Evolutionary conservation across 2,329 filamentous ascomycete genomes (phyloP).

Genomic region (Monilinia polystroma): DNA sequence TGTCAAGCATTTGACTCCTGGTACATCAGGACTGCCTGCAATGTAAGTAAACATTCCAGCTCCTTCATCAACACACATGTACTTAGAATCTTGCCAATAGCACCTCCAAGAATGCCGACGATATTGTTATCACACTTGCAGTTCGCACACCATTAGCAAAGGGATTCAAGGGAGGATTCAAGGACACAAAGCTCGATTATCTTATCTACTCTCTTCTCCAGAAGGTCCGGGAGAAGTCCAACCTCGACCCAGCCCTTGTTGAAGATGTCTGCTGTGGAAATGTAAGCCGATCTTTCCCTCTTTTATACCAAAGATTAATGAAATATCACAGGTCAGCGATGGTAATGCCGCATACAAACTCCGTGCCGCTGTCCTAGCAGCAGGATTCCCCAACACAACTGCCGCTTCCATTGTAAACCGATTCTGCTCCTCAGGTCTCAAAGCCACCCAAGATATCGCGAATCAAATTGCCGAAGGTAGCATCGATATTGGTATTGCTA

Average conservation of each 20-base stretch:
- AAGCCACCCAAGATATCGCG: constrained; percentile 92
- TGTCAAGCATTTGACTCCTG: constrained; percentile 79
- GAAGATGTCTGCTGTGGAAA: constrained; percentile 94
- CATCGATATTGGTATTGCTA: constrained; percentile 83
- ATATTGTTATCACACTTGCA: constrained; percentile 93
- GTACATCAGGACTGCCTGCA: constrained; percentile 65
- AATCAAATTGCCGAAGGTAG: constrained; percentile 76
- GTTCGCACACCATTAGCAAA: constrained; percentile 87
- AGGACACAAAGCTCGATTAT: constrained; percentile 88
- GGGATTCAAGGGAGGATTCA: constrained; percentile 88
- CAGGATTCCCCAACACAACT: constrained; percentile 89
- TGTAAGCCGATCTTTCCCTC: constrained; percentile 50
- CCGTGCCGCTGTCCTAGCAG: constrained; percentile 83
- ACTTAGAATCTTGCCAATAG: constrained; percentile 48
- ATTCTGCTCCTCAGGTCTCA: constrained; percentile 96
- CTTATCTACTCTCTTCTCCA: constrained; percentile 81
- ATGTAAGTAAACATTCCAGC: constrained; percentile 62
- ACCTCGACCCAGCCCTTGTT: constrained; percentile 74
- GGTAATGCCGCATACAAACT: constrained; percentile 85
- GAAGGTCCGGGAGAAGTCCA: constrained; percentile 68
- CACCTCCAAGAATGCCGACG: constrained; percentile 89
- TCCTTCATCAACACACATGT: constrained; percentile 27
- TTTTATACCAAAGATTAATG: constrained; percentile 3
- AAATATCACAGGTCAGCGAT: constrained; percentile 65
- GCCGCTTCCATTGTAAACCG: constrained; percentile 82